Evolutionary conservation across 352 stramenopile species (phyloP), one percentile per base, ranked within the genome.

Genomic region (Phytophthora citrophthora): DNA sequence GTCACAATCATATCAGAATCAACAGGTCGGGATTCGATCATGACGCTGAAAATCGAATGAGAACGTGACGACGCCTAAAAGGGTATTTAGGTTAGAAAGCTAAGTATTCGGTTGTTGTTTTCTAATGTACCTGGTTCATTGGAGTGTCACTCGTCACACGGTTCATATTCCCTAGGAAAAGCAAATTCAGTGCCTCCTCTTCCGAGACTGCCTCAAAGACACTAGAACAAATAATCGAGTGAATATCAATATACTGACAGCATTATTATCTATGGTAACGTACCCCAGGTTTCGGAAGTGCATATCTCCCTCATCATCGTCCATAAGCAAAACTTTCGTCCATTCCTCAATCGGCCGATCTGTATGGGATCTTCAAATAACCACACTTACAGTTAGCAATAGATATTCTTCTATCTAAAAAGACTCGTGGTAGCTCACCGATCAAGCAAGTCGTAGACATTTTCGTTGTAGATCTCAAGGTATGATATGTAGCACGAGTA

Each of bases 381-480:
- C 20, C 20, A 20, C 20, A 20, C 20, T 20, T 4, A 10, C 8
- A 11, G 8, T 34, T 34, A 34, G 29, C 29, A 34, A 11, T 32
- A 32, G 26, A 9, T 8, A 20, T 31, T 31, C 7, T 31, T 31
- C 29, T 32, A 34, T 34, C 29, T 34, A 10, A 34, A 34, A 12
- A 13, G 29, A 34, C 12, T 8, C 20, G 36, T 41, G 13, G 3
- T 16, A n/a, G 36, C 53, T 5, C 38, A 84, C 74, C 82, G 69
- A 34, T 91, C 83, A 0, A 99, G 81, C 44, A 99, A 74, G 56
- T 99, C 96, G 67, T 98, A 99, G 20, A 97, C 91, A 66, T 74
- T 93, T 70, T 98, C 94, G 70, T 98, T 99, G 84, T 99, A 99
- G 36, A 99, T 97, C 67, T 99, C 93, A 48, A 99, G 70, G 69